These are phyloP conservation scores for Talaromyces sp. DNA, from an alignment of 2,329 filamentous ascomycete genomes.

Conservation along the genomic window DNA sequence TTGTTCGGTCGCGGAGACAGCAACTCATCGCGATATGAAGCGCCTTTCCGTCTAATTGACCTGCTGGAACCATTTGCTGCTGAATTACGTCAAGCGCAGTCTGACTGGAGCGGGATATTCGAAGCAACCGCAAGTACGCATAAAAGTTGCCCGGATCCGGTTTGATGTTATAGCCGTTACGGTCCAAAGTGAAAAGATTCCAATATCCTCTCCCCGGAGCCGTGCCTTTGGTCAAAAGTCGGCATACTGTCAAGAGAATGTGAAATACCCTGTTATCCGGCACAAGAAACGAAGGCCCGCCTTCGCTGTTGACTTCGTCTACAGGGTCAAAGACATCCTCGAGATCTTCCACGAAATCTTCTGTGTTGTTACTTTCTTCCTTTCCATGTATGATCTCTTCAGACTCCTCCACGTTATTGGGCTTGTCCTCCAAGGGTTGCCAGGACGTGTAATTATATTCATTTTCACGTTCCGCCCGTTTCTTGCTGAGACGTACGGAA, in stretches of 20 bases:
- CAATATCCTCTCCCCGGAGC: constrained; percentile 70
- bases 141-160: constrained; percentile 70
- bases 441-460: constrained; percentile 2
- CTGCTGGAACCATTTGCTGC: constrained; percentile 45
- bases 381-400: background rate
- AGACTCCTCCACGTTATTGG: background rate
- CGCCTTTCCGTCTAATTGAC: constrained; percentile 46
- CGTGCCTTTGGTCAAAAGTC: constrained; percentile 53
- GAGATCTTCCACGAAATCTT: constrained; percentile 21
- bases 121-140: constrained; percentile 62
- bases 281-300: constrained; percentile 33
- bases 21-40: constrained; percentile 69
- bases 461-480: background rate
- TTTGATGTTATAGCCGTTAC: constrained; percentile 49
- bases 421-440: constrained; percentile 16
- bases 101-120: constrained; percentile 60
- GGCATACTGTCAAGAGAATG: constrained; percentile 61
- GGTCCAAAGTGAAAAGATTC: constrained; percentile 58
- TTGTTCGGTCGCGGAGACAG: constrained; percentile 72
- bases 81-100: constrained; percentile 57
- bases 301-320: constrained; percentile 12
- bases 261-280: constrained; percentile 59
- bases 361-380: constrained; percentile 21
- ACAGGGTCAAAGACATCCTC: constrained; percentile 35
- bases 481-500: constrained; percentile 18